Evolutionary conservation across 768 basidiomycete genomes (phyloP).

Genomic region (Ramaria rubella): DNA sequence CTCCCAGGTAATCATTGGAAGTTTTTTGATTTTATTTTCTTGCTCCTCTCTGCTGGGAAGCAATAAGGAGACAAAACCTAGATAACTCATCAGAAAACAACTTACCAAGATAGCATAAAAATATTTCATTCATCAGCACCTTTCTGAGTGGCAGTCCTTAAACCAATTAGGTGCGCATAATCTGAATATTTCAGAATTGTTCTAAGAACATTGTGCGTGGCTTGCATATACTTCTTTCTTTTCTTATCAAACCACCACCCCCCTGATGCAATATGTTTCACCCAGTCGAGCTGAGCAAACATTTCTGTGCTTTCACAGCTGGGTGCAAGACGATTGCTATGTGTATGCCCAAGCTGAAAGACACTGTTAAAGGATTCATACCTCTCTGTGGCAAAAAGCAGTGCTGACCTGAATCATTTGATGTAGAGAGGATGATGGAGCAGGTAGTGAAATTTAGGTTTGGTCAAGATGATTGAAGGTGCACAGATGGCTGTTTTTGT

Average conservation of each 20-base stretch:
- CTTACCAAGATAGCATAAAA: neutral
- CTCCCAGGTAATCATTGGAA: neutral
- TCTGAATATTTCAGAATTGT: neutral
- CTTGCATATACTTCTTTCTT: neutral
- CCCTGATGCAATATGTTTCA: slow-evolving; percentile 1
- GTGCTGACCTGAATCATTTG: slow-evolving; percentile 34
- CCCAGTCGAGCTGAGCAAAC: neutral
- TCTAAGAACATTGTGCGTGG: neutral
- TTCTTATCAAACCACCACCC: slow-evolving; percentile 1
- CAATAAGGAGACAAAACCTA: neutral
- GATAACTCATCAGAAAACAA: neutral
- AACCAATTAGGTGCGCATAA: neutral
- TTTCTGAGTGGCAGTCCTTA: neutral
- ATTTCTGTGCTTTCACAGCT: slow-evolving; percentile 18
- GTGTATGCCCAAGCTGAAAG: slow-evolving; percentile 19
- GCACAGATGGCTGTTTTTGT: slow-evolving; percentile 23
- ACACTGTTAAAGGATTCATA: slow-evolving; percentile 38
- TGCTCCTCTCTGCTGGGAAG: neutral
- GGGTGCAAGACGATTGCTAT: slow-evolving; percentile 29
- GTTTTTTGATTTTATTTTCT: neutral
- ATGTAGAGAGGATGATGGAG: slow-evolving; percentile 34
- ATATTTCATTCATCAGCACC: neutral
- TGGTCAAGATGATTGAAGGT: slow-evolving; percentile 32
- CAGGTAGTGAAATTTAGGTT: slow-evolving; percentile 40
- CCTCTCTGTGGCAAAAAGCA: slow-evolving; percentile 37